Conservation (phyloP, 2,329 filamentous ascomycete genomes). For the Botrytis fabae region DNA sequence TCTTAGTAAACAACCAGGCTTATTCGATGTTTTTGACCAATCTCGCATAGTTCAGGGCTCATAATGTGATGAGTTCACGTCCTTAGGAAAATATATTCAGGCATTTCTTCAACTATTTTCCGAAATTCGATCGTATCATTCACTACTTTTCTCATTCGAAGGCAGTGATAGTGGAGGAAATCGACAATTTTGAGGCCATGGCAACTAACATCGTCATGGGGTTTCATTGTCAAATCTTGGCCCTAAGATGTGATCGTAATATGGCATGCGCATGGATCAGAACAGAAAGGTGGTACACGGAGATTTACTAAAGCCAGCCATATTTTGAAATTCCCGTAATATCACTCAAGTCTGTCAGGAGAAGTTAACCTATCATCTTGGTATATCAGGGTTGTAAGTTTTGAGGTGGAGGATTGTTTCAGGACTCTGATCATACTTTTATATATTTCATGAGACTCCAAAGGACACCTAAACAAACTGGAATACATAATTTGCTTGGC, state of each 20-base stretch:
- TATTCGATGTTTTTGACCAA: accelerated
- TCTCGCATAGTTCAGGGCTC: not conserved
- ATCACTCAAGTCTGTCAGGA: not conserved
- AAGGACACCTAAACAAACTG: not conserved
- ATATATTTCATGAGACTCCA: not conserved
- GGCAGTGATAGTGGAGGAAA: not conserved
- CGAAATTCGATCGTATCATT: too few species aligned
- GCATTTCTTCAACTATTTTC: not conserved
- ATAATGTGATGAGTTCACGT: not conserved
- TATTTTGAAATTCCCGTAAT: not conserved
- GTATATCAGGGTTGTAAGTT: too few species aligned
- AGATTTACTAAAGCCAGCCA: not conserved
- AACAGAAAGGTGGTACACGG: not conserved
- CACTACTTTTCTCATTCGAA: too few species aligned
- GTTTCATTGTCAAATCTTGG: not conserved
- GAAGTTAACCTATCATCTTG: not conserved
- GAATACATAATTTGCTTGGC: not conserved
- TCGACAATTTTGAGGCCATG: not conserved
- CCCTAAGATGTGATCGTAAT: not conserved
- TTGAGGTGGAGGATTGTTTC: not conserved
- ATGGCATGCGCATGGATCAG: not conserved
- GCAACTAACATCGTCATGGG: not conserved
- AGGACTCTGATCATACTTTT: not conserved
- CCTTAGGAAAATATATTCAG: accelerated
- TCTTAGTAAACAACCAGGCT: not conserved